Evolutionary conservation across 352 stramenopile genomes (phyloP).

Genomic region (Pythium rishiriense): DNA sequence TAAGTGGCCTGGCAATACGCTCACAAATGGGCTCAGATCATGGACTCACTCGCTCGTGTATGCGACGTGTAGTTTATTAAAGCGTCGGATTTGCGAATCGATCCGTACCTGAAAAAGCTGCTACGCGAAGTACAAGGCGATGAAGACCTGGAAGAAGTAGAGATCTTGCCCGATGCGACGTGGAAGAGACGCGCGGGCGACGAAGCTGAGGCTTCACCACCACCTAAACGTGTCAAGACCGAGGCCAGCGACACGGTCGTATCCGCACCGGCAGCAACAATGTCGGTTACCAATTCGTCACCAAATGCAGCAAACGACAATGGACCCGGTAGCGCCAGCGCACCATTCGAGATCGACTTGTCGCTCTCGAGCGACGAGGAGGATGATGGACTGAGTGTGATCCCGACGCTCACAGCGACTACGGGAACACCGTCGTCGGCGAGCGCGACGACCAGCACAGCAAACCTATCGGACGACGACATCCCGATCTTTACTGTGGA

Average conservation of each 20-base stretch:
- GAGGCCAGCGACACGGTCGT: conserved; percentile 28
- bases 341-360: conserved; percentile 75
- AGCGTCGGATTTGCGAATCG: conserved; percentile 83
- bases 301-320: conserved; percentile 6
- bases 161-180: conserved; percentile 86
- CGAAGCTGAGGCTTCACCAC: conserved; percentile 35
- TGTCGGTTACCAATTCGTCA: neutral
- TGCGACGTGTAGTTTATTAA: conserved; percentile 75
- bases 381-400: conserved; percentile 31
- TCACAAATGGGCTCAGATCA: neutral
- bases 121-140: conserved; percentile 79
- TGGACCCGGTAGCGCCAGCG: conserved; percentile 9
- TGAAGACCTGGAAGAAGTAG: conserved; percentile 88
- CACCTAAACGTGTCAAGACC: conserved; percentile 58
- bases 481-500: conserved; percentile 66
- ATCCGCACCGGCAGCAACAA: neutral
- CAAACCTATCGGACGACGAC: conserved; percentile 58
- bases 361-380: conserved; percentile 71
- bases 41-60: conserved; percentile 11
- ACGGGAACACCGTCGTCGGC: neutral
- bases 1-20: conserved; percentile 34
- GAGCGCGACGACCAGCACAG: conserved; percentile 14
- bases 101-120: conserved; percentile 90
- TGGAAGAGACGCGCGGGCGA: conserved; percentile 71
- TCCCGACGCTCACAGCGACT: conserved; percentile 10